Conservation (phyloP, 2,329 filamentous ascomycete species). For the Thielaviopsis populi region DNA sequence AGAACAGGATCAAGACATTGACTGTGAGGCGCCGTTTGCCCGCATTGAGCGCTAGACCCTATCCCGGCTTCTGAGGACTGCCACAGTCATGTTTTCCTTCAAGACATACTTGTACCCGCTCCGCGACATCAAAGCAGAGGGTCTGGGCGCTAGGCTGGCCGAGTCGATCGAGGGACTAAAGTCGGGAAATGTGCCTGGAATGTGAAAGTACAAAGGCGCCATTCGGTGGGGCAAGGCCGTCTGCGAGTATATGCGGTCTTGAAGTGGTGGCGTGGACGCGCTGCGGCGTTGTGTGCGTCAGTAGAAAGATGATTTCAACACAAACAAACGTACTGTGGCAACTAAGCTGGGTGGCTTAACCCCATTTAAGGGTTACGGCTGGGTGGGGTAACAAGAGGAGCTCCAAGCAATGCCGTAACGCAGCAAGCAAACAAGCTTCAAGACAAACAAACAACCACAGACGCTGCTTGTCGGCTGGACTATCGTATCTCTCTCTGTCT, state of each 20-base stretch:
- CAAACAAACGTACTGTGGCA: background rate
- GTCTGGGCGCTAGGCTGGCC: constrained; percentile 31
- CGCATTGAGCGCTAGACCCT: constrained; percentile 39
- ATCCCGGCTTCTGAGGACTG: constrained; percentile 32
- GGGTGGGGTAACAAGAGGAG: background rate
- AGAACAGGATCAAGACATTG: constrained; percentile 25
- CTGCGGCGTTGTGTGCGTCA: too few species aligned
- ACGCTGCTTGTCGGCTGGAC: background rate
- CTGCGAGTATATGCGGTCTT: constrained; percentile 31
- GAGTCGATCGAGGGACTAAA: constrained; percentile 39
- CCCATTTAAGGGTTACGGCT: background rate
- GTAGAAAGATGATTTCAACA: too few species aligned
- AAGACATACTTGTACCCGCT: constrained; percentile 40
- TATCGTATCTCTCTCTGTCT: background rate
- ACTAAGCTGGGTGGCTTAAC: background rate
- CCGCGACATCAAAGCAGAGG: constrained; percentile 34
- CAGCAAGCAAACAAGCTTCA: background rate
- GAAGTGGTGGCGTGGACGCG: too few species aligned
- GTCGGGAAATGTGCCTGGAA: constrained; percentile 36
- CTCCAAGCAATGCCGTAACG: too few species aligned
- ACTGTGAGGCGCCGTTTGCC: constrained; percentile 27
- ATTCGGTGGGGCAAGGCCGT: constrained; percentile 34
- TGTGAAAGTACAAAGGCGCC: constrained; percentile 39
- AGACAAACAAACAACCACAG: background rate
- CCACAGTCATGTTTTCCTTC: constrained; percentile 38